These are phyloP conservation scores for Teunomyces tritomae DNA, from an alignment of 805 yeast genomes.

Conservation along the genomic window DNA sequence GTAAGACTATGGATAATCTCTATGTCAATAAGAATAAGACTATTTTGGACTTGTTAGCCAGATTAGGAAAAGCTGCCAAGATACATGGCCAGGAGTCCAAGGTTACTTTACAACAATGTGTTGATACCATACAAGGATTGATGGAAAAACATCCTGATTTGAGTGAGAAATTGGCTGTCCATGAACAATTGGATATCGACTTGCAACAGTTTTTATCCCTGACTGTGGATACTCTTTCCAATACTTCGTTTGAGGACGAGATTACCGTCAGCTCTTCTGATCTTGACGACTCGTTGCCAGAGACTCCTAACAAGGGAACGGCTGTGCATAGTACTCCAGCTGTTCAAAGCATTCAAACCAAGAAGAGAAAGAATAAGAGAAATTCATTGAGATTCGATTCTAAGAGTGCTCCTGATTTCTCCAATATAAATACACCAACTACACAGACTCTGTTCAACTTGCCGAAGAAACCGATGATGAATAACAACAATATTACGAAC, in stretches of 20 bases:
- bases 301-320: background rate
- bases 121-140: conserved; percentile 40
- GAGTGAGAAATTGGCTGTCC: conserved; percentile 25
- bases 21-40: conserved; percentile 47
- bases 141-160: conserved; percentile 37
- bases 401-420: conserved; percentile 18
- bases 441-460: conserved; percentile 16
- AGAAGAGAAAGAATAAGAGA: conserved; percentile 33
- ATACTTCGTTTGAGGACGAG: conserved; percentile 33
- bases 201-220: conserved; percentile 34
- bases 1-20: conserved; percentile 48
- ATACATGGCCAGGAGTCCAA: conserved; percentile 50
- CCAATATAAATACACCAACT: conserved; percentile 16
- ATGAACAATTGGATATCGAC: conserved; percentile 28
- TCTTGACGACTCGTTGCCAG: conserved; percentile 5
- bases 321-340: conserved; percentile 6
- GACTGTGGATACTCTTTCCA: conserved; percentile 29
- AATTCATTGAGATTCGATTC: conserved; percentile 30
- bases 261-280: conserved; percentile 22
- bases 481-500: conserved; percentile 2
- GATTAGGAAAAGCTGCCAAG: conserved; percentile 44
- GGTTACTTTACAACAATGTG: conserved; percentile 44
- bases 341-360: conserved; percentile 18
- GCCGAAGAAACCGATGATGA: conserved; percentile 17
- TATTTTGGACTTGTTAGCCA: conserved; percentile 41